phyloP scores from a whole-genome alignment of 495 filamentous ascomycete genomes.

The Umbilicaria muhlenbergii region DNA sequence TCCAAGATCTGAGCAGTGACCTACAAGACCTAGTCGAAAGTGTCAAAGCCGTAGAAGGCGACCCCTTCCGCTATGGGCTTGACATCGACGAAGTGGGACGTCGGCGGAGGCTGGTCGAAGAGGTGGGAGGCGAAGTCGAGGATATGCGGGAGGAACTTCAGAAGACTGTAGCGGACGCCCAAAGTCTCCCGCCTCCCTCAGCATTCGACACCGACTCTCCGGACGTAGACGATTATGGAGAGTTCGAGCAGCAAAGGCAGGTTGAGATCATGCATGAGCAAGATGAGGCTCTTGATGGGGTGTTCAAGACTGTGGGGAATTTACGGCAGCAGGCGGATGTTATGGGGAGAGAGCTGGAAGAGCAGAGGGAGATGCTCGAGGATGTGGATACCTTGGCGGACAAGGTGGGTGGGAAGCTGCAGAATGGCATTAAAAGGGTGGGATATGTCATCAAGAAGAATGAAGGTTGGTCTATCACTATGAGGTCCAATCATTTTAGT shows the following conservation, averaged over 20 bases:
- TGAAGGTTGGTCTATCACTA: conserved; percentile 47
- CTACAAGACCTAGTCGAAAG: conserved; percentile 78
- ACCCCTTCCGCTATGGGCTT: conserved; percentile 81
- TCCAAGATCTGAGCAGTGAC: conserved; percentile 68
- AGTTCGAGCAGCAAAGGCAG: conserved; percentile 86
- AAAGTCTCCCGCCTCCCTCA: conserved; percentile 47
- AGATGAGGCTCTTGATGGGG: conserved; percentile 81
- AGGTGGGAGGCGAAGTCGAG: conserved; percentile 76
- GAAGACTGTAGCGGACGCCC: conserved; percentile 28
- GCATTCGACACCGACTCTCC: conserved; percentile 39
- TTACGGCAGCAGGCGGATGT: conserved; percentile 76
- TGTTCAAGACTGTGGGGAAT: conserved; percentile 84
- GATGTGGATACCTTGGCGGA: conserved; percentile 70
- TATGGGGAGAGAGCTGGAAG: conserved; percentile 91
- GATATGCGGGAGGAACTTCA: conserved; percentile 73
- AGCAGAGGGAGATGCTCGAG: conserved; percentile 70
- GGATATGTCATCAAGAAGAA: conserved; percentile 75
- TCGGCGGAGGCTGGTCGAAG: conserved; percentile 68
- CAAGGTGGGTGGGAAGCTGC: conserved; percentile 70
- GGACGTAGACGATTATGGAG: conserved; percentile 51
- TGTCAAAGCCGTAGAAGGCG: conserved; percentile 73
- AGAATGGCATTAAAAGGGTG: conserved; percentile 73
- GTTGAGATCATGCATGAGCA: conserved; percentile 86
- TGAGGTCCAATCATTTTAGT: neutral
- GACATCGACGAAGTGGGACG: conserved; percentile 69